Base-by-base conservation (phyloP, 345 rosid species). In the Bruguiera gymnorhiza region DNA sequence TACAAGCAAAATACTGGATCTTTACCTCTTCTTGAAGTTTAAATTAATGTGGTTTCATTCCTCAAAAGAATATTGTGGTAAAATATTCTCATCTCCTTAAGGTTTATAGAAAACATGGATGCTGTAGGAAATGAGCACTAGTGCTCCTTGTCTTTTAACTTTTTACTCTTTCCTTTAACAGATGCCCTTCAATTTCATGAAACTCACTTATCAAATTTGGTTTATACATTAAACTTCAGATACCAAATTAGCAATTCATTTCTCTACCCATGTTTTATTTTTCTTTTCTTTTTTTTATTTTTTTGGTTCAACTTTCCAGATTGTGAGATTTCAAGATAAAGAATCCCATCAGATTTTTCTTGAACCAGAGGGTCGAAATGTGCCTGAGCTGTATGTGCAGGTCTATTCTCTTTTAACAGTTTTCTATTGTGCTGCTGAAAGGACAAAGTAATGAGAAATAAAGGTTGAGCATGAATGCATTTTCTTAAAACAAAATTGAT, bases 291-390 rank as follows among this genome's bases (percentile, higher is more conserved):
- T 43, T 0, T 27, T 27, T 27, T 27, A 2, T 27, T 27, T 27
- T 27, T 27, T 1, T 27, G 29, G 29, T 27, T 27, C 29, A 27
- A 27, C 16, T 34, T 68, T 61, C 4, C 70, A 91, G 98, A 87
- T 94, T 80, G 98, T 94, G 75, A 89, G 98, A 79, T 94, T 94
- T 84, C 78, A 88, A 71, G 97, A 91, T 79, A 91, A 94, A 76
- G 98, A 94, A 78, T 94, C 97, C 61, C 98, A 94, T 89, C 98
- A 94, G 73, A 91, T 94, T 80, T 94, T 94, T 79, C 97, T 94
- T 9, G 98, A 94, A 80, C 98, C 98, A 62, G 98, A 94, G 78
- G 98, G 98, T 59, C 89, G 97, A 67, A 86, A 77, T 74, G 97
- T 91, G 73, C 98, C 95, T 16, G 98, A 94, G 83, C 89, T 94